phyloP scores from a whole-genome alignment of 2,329 filamentous ascomycete genomes.

The Septoria linicola region DNA sequence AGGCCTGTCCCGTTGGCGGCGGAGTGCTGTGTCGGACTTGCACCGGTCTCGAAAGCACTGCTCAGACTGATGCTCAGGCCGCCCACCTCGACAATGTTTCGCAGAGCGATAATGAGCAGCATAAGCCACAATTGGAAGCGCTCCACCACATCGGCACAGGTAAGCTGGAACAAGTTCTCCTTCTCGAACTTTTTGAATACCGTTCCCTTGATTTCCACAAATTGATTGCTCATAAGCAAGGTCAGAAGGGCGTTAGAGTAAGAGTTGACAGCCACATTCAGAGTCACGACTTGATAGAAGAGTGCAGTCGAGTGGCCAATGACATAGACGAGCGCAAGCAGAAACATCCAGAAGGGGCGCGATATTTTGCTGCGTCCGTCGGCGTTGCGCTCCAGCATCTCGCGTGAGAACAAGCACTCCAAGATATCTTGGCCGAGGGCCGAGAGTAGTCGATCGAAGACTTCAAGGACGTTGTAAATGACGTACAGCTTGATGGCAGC shows the following conservation, averaged over 20 bases:
- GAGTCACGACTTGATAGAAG: slow-evolving; percentile 95
- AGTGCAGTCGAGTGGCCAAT: slow-evolving; percentile 81
- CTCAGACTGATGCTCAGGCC: slow-evolving; percentile 61
- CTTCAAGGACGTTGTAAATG: slow-evolving; percentile 96
- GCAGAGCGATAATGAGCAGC: slow-evolving; percentile 90
- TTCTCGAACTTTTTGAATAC: slow-evolving; percentile 99
- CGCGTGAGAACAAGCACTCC: slow-evolving; percentile 90
- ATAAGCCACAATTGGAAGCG: slow-evolving; percentile 97
- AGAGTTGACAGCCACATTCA: slow-evolving; percentile 97
- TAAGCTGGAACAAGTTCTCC: slow-evolving; percentile 93
- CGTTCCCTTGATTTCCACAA: slow-evolving; percentile 96
- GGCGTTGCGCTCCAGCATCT: slow-evolving; percentile 83
- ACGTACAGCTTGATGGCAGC: slow-evolving; percentile 98
- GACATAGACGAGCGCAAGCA: slow-evolving; percentile 83
- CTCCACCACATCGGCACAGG: slow-evolving; percentile 94
- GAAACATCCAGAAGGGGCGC: slow-evolving; percentile 85
- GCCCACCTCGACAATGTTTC: slow-evolving; percentile 94
- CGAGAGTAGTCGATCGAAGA: slow-evolving; percentile 83
- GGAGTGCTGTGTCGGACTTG: slow-evolving; percentile 31
- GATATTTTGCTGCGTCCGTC: slow-evolving; percentile 89
- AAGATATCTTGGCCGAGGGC: slow-evolving; percentile 94
- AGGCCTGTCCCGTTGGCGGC: slow-evolving; percentile 49
- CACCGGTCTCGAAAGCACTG: slow-evolving; percentile 25
- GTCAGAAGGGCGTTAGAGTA: slow-evolving; percentile 96
- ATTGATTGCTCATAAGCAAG: slow-evolving; percentile 91